Percentiles rank a stretch among this genome's conserved stretches.
Evolutionary conservation across 192 early-diverging fungal genomes (phyloP).

Genomic region (Coemansia sp.): DNA sequence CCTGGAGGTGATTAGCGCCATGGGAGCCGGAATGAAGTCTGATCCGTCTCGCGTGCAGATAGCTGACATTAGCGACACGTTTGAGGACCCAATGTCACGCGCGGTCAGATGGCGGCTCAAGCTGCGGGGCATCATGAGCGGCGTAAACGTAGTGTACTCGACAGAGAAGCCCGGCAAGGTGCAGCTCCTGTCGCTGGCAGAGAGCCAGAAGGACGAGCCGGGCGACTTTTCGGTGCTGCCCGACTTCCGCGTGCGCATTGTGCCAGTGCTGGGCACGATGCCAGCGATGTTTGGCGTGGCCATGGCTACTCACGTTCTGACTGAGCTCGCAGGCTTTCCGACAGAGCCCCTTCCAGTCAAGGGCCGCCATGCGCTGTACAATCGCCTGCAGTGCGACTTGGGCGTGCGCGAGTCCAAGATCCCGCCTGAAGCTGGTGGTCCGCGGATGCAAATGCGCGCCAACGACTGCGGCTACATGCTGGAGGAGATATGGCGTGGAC

Average conservation of each 20-base stretch:
- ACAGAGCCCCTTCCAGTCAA: constrained; percentile 78
- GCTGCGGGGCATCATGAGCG: constrained; percentile 69
- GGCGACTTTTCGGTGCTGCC: constrained; percentile 93
- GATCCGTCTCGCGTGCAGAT: constrained; percentile 97
- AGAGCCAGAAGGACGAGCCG: constrained; percentile 78
- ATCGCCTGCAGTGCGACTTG: constrained; percentile 75
- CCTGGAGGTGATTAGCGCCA: constrained; percentile 86
- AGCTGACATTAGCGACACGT: constrained; percentile 92
- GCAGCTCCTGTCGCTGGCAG: constrained; percentile 87
- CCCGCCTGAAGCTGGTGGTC: constrained; percentile 21
- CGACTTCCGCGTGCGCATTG: constrained; percentile 87
- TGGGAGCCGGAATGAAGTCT: constrained; percentile 97
- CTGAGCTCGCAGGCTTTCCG: constrained; percentile 62
- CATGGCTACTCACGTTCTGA: constrained; percentile 87
- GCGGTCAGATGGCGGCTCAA: constrained; percentile 80
- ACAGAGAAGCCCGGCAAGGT: constrained; percentile 93
- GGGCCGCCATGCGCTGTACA: constrained; percentile 73
- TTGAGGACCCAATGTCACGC: constrained; percentile 93
- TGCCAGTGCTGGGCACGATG: constrained; percentile 85
- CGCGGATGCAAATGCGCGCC: constrained; percentile 44
- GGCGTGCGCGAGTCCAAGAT: constrained; percentile 58
- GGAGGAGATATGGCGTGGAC: constrained; percentile 89
- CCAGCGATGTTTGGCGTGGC: constrained; percentile 95
- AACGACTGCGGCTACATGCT: constrained; percentile 85
- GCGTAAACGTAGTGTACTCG: constrained; percentile 94